phyloP scores from a whole-genome alignment of 768 basidiomycete species.

The Lyophyllum shimeji region DNA sequence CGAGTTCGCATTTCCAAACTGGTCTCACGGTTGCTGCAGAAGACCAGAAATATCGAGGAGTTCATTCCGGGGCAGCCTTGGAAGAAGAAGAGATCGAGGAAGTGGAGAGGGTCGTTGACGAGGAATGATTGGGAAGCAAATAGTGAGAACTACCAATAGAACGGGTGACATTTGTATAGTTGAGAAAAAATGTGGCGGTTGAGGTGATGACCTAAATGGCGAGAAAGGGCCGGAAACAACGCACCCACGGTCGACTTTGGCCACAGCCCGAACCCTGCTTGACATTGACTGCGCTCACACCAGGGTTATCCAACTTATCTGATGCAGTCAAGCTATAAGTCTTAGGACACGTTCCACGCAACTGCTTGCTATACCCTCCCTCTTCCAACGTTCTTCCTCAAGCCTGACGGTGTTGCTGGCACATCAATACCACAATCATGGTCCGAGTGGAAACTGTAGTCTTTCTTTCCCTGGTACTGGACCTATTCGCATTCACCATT shows the following conservation, averaged over 20 bases:
- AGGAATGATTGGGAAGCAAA: slow-evolving; percentile 1
- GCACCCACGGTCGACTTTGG: neutral
- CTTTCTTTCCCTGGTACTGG: slow-evolving; percentile 87
- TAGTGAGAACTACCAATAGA: neutral
- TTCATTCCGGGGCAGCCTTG: slow-evolving; percentile 31
- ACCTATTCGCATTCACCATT: slow-evolving; percentile 90
- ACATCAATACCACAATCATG: slow-evolving; percentile 41
- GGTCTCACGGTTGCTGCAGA: slow-evolving; percentile 72
- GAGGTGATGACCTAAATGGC: neutral
- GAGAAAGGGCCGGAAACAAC: neutral
- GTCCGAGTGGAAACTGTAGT: slow-evolving; percentile 76
- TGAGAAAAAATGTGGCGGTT: neutral
- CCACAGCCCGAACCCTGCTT: neutral
- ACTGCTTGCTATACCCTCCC: neutral
- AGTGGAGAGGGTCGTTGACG: slow-evolving; percentile 11
- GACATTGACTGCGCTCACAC: neutral
- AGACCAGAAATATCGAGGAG: slow-evolving; percentile 78
- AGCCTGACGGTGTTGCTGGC: neutral
- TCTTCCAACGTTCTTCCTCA: neutral
- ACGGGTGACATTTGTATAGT: neutral
- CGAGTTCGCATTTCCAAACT: slow-evolving; percentile 90
- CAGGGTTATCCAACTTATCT: neutral
- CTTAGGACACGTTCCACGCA: neutral
- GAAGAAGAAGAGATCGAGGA: slow-evolving; percentile 29
- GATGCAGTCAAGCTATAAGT: slow-evolving; percentile 1